A percentile compares a stretch with the other conserved stretches of the same genome.
These are phyloP conservation scores for Fragaria nilgerrensis DNA, from an alignment of 306 rosid species.

Conservation along the genomic window DNA sequence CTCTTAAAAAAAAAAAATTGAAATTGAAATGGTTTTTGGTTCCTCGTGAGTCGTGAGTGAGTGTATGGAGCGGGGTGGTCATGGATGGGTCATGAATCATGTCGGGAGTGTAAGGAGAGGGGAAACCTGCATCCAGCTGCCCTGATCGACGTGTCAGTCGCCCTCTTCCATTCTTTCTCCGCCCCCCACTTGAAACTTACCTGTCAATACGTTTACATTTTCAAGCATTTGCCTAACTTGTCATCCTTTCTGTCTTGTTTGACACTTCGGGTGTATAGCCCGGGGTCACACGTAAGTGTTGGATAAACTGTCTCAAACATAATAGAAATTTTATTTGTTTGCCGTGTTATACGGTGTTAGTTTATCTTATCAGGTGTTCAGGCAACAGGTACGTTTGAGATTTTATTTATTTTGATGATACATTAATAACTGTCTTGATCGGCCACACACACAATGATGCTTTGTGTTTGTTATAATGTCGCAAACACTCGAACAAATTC, in stretches of 20 bases:
- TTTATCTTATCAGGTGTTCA: too few species aligned
- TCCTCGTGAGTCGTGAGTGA: neutral
- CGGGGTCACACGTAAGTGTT: neutral
- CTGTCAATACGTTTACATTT: neutral
- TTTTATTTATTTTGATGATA: neutral
- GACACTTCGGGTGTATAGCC: neutral
- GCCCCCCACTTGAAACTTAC: neutral
- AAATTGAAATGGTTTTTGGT: neutral
- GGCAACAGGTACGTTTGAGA: too few species aligned
- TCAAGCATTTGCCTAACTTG: neutral
- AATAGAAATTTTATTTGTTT: neutral
- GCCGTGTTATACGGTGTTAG: neutral
- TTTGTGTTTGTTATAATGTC: neutral
- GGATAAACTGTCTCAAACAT: neutral
- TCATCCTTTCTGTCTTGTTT: neutral
- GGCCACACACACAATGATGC: neutral
- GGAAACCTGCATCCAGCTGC: constrained; percentile 25
- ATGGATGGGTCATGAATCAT: constrained; percentile 3
- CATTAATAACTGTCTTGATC: neutral
- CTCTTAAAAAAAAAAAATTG: neutral
- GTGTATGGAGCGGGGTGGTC: constrained; percentile 1
- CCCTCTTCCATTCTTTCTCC: neutral
- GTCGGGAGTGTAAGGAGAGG: neutral
- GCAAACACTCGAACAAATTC: neutral
- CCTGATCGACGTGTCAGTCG: constrained; percentile 18